Evolutionary conservation across 495 filamentous ascomycete species (phyloP).

Genomic region (Hypoxylon intermedium): DNA sequence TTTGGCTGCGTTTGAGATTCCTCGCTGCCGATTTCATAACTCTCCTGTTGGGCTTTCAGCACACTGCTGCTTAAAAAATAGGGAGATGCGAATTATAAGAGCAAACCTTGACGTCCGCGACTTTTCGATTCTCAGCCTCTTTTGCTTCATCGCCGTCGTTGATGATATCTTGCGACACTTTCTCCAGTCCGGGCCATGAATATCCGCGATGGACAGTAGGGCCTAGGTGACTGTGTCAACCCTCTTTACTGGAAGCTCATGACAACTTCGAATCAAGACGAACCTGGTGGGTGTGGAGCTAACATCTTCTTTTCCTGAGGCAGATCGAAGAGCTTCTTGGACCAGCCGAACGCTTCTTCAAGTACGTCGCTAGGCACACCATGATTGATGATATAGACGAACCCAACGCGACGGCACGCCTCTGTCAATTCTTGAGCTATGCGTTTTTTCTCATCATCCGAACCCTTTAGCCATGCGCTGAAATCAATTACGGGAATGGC

Average conservation of each 20-base stretch:
- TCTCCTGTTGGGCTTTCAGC: conserved; percentile 55
- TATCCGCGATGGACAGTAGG: conserved; percentile 65
- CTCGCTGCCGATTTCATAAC: conserved; percentile 71
- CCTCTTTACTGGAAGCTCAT: no score
- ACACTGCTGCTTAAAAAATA: not conserved
- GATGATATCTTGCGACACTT: conserved; percentile 66
- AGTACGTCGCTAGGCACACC: conserved; percentile 54
- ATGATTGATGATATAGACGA: conserved; percentile 66
- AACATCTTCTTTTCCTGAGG: conserved; percentile 51
- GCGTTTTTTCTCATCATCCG: conserved; percentile 44
- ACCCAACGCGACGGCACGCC: conserved; percentile 65
- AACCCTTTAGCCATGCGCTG: conserved; percentile 42
- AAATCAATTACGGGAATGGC: conserved; percentile 65
- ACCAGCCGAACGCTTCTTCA: conserved; percentile 63
- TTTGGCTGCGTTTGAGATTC: conserved; percentile 64
- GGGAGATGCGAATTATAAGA: not conserved
- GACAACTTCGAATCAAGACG: conserved; percentile 36
- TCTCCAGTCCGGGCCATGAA: conserved; percentile 69
- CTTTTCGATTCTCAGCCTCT: conserved; percentile 41
- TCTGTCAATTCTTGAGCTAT: conserved; percentile 58
- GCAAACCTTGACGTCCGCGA: conserved; percentile 54
- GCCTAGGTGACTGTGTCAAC: no score
- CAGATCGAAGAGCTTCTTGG: conserved; percentile 49
- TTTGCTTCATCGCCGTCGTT: conserved; percentile 52
- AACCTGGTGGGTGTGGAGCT: conserved; percentile 67